These are phyloP conservation scores for Aspergillus asperescens DNA, from an alignment of 495 filamentous ascomycete genomes.

Conservation along the genomic window DNA sequence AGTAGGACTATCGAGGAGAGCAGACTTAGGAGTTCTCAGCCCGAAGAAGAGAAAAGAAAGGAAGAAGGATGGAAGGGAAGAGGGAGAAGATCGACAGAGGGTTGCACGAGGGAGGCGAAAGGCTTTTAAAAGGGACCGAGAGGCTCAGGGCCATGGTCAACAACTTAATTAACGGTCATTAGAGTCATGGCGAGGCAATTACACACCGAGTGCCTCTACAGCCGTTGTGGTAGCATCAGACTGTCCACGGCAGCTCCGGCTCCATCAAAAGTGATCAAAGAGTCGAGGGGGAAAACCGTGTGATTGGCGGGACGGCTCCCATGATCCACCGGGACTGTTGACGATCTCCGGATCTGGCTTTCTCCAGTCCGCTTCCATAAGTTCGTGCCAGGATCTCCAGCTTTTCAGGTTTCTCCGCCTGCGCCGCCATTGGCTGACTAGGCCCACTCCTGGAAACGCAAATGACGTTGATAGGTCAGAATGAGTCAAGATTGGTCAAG, in stretches of 20 bases:
- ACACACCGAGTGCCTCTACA: background rate
- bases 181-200: background rate
- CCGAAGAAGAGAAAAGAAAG: background rate
- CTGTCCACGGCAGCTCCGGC: background rate
- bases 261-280: too few relatives aligned
- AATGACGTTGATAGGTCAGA: background rate
- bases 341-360: conserved; percentile 2
- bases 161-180: background rate
- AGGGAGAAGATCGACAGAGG: conserved; percentile 13
- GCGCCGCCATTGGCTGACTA: background rate
- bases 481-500: background rate
- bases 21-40: background rate
- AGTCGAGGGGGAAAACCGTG: background rate
- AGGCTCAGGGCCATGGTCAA: conserved; percentile 4
- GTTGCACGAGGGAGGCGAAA: conserved; percentile 9
- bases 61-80: background rate
- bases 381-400: too few relatives aligned
- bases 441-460: too few relatives aligned
- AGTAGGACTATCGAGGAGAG: background rate
- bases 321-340: background rate
- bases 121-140: conserved; percentile 8
- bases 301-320: background rate
- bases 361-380: background rate
- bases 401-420: conserved; percentile 9
- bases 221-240: background rate